These are phyloP conservation scores for Neonectria magnoliae DNA, from an alignment of 2,329 filamentous ascomycete genomes.

Conservation along the genomic window DNA sequence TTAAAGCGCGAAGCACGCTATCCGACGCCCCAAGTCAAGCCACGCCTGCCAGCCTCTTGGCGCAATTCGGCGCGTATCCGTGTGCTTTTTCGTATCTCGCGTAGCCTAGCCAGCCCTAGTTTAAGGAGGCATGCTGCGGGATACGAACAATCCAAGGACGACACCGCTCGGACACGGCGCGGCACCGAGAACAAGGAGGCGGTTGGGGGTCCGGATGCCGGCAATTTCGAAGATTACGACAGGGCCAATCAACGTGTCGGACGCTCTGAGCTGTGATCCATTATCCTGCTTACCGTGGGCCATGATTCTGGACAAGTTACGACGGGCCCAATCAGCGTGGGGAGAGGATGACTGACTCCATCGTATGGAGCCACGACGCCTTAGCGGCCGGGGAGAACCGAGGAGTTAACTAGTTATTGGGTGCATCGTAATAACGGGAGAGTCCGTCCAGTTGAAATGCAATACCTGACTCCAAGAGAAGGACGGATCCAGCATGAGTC, in stretches of 20 bases:
- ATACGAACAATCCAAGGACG: neutral
- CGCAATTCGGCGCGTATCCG: neutral
- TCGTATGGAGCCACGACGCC: neutral
- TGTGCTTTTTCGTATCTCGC: neutral
- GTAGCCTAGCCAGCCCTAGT: too few relatives aligned
- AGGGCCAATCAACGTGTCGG: neutral
- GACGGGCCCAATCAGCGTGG: neutral
- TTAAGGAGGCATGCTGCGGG: too few relatives aligned
- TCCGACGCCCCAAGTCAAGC: neutral
- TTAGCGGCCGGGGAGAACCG: neutral
- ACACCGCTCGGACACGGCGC: neutral
- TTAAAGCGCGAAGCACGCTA: neutral
- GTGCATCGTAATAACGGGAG: slow-evolving; percentile 6
- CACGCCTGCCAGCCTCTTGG: neutral
- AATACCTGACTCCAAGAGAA: neutral
- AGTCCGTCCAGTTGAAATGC: neutral
- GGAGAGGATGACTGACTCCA: neutral
- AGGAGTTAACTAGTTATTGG: neutral
- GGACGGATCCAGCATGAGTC: neutral
- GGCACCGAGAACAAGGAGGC: too few relatives aligned
- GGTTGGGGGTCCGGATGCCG: neutral
- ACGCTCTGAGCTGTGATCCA: neutral
- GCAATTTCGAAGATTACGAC: neutral
- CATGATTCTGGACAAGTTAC: neutral
- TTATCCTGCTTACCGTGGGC: neutral